Conservation (phyloP, 371 early-diverging fungal species). For the Encephalitozoon cuniculi region DNA sequence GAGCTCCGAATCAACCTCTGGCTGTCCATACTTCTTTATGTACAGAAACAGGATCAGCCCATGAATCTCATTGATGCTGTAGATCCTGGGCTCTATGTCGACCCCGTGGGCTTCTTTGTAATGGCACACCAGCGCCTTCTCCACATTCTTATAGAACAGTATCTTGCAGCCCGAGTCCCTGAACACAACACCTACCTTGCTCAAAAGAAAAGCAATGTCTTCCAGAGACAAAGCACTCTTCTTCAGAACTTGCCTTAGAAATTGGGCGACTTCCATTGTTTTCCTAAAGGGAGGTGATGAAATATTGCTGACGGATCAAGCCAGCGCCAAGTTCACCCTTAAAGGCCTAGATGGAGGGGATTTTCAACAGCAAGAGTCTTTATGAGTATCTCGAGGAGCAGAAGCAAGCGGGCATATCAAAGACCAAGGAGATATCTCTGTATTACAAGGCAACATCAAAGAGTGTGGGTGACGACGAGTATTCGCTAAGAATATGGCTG, state of each 20-base stretch:
- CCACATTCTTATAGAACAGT: background rate
- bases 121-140: background rate
- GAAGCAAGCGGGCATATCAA: constrained; percentile 13
- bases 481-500: constrained; percentile 43
- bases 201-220: background rate
- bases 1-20: background rate
- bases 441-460: constrained; percentile 56
- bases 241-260: background rate
- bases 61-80: constrained; percentile 4
- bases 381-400: constrained; percentile 13
- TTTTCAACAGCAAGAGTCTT: constrained; percentile 27
- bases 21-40: background rate
- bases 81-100: background rate
- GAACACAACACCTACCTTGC: background rate
- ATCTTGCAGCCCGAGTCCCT: background rate
- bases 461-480: constrained; percentile 27
- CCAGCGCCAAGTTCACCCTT: background rate
- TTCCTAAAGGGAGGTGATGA: background rate
- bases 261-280: background rate
- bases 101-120: background rate
- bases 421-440: constrained; percentile 43
- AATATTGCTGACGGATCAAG: background rate
- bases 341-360: constrained; percentile 23
- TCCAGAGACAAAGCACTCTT: background rate
- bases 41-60: constrained; percentile 8